Conservation (phyloP, 2,329 filamentous ascomycete genomes). For the Elsinoe arachidis region DNA sequence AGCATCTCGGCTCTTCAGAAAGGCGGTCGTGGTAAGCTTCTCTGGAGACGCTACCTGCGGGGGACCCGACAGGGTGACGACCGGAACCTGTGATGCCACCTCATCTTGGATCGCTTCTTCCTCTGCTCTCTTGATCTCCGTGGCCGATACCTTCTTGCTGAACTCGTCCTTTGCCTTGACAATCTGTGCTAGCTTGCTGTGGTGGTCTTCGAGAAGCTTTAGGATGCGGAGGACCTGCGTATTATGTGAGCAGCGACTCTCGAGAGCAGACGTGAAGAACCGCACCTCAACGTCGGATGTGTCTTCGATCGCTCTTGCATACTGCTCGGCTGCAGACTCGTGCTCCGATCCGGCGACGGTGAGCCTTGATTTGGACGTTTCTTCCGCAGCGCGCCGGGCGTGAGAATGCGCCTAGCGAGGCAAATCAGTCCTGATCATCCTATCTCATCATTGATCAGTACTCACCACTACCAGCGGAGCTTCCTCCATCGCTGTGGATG, state of each 20-base stretch:
- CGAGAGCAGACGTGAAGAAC: not conserved
- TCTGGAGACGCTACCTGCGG: not conserved
- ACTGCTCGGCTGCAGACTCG: slow-evolving; percentile 78
- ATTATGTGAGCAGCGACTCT: slow-evolving; percentile 30
- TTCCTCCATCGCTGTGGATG: not conserved
- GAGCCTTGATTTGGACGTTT: slow-evolving; percentile 59
- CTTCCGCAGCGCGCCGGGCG: slow-evolving; percentile 71
- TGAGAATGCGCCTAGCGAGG: slow-evolving; percentile 68
- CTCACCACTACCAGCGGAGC: not conserved
- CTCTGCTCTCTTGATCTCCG: slow-evolving; percentile 6
- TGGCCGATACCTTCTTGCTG: slow-evolving; percentile 6
- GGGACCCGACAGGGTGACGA: slow-evolving; percentile 17
- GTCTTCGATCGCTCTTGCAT: slow-evolving; percentile 67
- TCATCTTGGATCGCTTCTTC: slow-evolving; percentile 11
- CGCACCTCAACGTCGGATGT: slow-evolving; percentile 54
- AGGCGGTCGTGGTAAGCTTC: slow-evolving; percentile 3
- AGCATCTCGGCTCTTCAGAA: slow-evolving; percentile 22
- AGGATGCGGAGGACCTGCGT: slow-evolving; percentile 74
- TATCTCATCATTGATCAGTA: not conserved
- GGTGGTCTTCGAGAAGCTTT: slow-evolving; percentile 77
- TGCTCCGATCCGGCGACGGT: slow-evolving; percentile 81
- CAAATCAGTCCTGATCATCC: not conserved
- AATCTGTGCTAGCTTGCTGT: slow-evolving; percentile 72
- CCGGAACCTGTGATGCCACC: not conserved
- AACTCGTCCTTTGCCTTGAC: slow-evolving; percentile 54